Evolutionary conservation across 1,284 basidiomycete genomes (phyloP).

Genomic region (Cutaneotrichosporon mucoides): DNA sequence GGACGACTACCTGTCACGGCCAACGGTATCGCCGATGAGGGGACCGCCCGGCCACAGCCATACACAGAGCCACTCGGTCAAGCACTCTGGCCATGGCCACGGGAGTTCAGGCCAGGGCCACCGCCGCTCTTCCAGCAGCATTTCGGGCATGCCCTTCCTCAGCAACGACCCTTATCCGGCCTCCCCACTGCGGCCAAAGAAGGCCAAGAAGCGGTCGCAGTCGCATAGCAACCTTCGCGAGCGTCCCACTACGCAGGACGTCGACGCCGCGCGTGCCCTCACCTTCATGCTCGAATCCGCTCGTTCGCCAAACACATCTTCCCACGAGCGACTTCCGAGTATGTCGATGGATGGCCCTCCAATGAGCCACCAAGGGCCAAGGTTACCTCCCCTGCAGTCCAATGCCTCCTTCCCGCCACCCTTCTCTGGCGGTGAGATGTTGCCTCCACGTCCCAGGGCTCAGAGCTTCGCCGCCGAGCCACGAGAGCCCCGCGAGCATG

Average conservation of each 20-base stretch:
- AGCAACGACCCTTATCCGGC: slow-evolving; percentile 18
- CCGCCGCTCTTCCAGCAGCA: slow-evolving; percentile 14
- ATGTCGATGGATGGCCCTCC: too few species aligned
- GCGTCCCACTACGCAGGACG: slow-evolving; percentile 38
- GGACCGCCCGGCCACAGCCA: not conserved
- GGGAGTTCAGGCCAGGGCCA: slow-evolving; percentile 8
- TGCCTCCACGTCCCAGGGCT: slow-evolving; percentile 13
- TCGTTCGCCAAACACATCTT: slow-evolving; percentile 9
- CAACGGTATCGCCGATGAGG: slow-evolving; percentile 11
- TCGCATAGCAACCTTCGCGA: slow-evolving; percentile 33
- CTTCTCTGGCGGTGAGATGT: slow-evolving; percentile 9
- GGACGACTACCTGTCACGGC: slow-evolving; percentile 18
- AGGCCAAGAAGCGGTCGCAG: slow-evolving; percentile 38
- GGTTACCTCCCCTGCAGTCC: slow-evolving; percentile 10
- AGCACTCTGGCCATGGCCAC: slow-evolving; percentile 1
- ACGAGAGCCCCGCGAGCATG: slow-evolving; percentile 5
- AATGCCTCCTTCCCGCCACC: slow-evolving; percentile 6
- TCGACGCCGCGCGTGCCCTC: slow-evolving; percentile 44
- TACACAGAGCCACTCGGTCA: not conserved
- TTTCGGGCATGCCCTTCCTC: slow-evolving; percentile 14
- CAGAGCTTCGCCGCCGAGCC: slow-evolving; percentile 17
- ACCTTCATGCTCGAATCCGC: slow-evolving; percentile 40
- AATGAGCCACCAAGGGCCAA: not conserved
- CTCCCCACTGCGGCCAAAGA: slow-evolving; percentile 16
- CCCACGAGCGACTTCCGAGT: slow-evolving; percentile 2